Base-by-base conservation (phyloP, 2,329 filamentous ascomycete genomes). In the Phymatotrichopsis omnivora region DNA sequence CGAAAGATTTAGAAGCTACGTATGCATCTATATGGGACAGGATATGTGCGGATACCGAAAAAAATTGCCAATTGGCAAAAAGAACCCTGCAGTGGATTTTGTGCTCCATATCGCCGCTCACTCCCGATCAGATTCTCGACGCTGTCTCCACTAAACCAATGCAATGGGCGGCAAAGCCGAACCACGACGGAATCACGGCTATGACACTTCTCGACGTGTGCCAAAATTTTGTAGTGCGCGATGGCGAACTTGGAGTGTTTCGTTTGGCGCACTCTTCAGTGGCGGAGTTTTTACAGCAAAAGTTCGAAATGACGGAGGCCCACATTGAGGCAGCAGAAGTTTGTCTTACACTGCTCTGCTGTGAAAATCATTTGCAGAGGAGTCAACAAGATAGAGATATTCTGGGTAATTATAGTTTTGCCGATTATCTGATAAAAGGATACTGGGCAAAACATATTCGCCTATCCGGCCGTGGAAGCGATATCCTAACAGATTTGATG, bases 381-480 rank as follows among this genome's bases (percentile, higher is more conserved):
- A n/a, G n/a, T n/a, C n/a, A n/a, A n/a, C n/a, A n/a, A n/a, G n/a
- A n/a, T n/a, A n/a, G n/a, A n/a, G n/a, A n/a, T n/a, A n/a, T n/a
- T n/a, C n/a, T n/a, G n/a, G n/a, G n/a, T n/a, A n/a, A n/a, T n/a
- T n/a, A n/a, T n/a, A n/a, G n/a, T n/a, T n/a, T n/a, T n/a, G n/a
- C n/a, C n/a, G n/a, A n/a, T n/a, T n/a, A n/a, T n/a, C n/a, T n/a
- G n/a, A n/a, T n/a, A n/a, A n/a, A n/a, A n/a, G n/a, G n/a, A n/a
- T n/a, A 47, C 17, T 47, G 45, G 45, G 22, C 20, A 10, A 17
- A 7, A 2, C 32, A 37, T 1, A 33, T 38, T 27, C 11, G 32
- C 10, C n/a, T 38, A 20, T 37, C 32, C 2, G 25, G 27, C 35
- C 12, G 1, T 5, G 14, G 22, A 12, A 41, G 36, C 8, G n/a